Evolutionary conservation across 2,329 filamentous ascomycete genomes (phyloP), one percentile per base, ranked within the genome.

Genomic region (Phialocephala subalpina): DNA sequence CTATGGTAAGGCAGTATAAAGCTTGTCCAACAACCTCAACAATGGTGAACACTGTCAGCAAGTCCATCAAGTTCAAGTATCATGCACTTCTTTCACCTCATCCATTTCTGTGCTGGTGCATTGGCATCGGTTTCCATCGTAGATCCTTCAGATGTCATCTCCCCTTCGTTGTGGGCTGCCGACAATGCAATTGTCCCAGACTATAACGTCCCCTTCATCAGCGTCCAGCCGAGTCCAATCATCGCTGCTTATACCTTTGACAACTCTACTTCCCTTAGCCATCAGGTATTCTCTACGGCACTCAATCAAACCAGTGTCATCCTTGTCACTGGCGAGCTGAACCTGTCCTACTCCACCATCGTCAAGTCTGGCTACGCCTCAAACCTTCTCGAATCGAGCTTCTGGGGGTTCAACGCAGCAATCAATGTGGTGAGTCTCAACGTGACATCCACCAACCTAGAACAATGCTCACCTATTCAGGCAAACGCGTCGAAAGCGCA

Each of bases 361-460:
- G n/a, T 72, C 35, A 78, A 78, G 66, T 57, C 67, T 20, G 77
- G 76, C 1, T 77, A 77, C 52, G 70, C 69, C 4, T 72, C 70
- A 16, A 73, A 77, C 57, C 68, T 77, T 8, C 65, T 73, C 58
- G 67, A 73, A 42, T 71, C 73, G 16, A 76, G 73, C 60, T 78
- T 77, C 66, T 77, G 67, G 62, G 75, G 74, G 0, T 70, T 76
- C 62, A 77, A 77, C 63, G 75, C 76, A 5, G 76, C 73, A 5
- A 68, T 77, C 56, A 75, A 75, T 18, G 69, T 78, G 45, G 45
- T 49, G 18, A 16, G 45, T 49, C 12, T 49, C 20, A n/a, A 14
- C 38, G 5, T 4, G 9, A 4, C 45, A 4, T 12, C 20, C 18
- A 2, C 45, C 8, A 2, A 4, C 20, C 45, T 20, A 49, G 8